These are phyloP conservation scores for Trametes polyzona DNA, from an alignment of 1,284 basidiomycete genomes.

Conservation along the genomic window DNA sequence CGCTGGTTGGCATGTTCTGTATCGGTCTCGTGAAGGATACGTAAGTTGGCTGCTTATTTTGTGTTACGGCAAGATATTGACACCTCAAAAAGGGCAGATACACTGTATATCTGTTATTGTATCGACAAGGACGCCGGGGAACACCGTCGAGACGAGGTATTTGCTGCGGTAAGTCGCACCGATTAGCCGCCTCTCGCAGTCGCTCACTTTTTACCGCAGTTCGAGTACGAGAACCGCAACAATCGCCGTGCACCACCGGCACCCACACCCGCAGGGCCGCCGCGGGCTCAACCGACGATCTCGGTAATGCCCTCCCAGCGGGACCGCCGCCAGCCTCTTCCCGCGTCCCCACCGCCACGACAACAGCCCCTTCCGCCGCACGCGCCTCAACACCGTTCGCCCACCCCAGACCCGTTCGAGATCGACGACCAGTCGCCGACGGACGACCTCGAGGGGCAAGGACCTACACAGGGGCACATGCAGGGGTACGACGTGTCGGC, in stretches of 20 bases:
- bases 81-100: constrained; percentile 59
- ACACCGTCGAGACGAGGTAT: constrained; percentile 67
- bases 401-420: constrained; percentile 40
- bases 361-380: constrained; percentile 20
- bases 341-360: constrained; percentile 24
- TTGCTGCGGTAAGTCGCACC: constrained; percentile 63
- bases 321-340: constrained; percentile 20
- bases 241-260: constrained; percentile 24
- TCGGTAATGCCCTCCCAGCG: constrained; percentile 16
- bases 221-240: constrained; percentile 48
- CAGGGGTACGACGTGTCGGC: constrained; percentile 6
- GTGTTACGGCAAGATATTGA: neutral
- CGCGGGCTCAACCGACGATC: constrained; percentile 12
- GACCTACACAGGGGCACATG: neutral
- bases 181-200: neutral
- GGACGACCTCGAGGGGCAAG: constrained; percentile 25
- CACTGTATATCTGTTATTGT: constrained; percentile 87
- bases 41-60: constrained; percentile 41
- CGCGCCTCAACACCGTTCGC: constrained; percentile 24
- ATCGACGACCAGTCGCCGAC: constrained; percentile 35
- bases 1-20: constrained; percentile 82
- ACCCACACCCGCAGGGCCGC: constrained; percentile 22
- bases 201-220: constrained; percentile 31
- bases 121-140: constrained; percentile 80
- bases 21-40: constrained; percentile 83